Evolutionary conservation across 441 rosid genomes (phyloP).

Genomic region (Pelargonium cotyledonis): DNA sequence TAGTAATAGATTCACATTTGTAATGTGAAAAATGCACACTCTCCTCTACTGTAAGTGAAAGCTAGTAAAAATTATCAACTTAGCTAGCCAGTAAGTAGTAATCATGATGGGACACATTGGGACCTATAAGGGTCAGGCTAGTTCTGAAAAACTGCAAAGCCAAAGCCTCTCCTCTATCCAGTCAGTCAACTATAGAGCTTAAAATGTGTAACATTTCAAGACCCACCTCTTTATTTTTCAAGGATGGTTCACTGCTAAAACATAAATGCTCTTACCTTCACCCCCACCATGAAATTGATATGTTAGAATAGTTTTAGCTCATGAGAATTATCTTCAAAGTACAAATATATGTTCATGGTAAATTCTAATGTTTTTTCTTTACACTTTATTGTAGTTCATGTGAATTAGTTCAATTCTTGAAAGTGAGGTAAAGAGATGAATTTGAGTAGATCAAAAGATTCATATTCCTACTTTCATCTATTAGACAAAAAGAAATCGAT

Average conservation of each 20-base stretch:
- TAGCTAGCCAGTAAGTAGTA: background rate
- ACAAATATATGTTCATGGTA: too few relatives aligned
- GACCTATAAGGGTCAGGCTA: slow-evolving; percentile 9
- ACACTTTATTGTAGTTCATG: too few relatives aligned
- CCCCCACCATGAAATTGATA: background rate
- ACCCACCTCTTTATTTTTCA: slow-evolving; percentile 26
- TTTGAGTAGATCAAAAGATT: too few relatives aligned
- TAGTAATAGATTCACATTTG: background rate
- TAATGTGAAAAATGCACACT: background rate
- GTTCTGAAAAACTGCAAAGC: background rate
- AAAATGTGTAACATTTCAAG: slow-evolving; percentile 16
- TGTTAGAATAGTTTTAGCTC: too few relatives aligned
- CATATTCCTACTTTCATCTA: too few relatives aligned
- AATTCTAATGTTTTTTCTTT: too few relatives aligned
- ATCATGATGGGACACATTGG: slow-evolving; percentile 11
- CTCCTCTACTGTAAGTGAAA: background rate
- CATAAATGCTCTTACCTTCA: slow-evolving; percentile 24
- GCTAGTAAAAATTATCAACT: background rate
- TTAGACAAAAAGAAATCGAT: too few relatives aligned
- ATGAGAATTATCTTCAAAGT: too few relatives aligned
- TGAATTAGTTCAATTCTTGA: too few relatives aligned
- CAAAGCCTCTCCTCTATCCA: background rate
- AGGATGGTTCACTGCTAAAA: slow-evolving; percentile 16
- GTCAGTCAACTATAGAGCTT: slow-evolving; percentile 5
- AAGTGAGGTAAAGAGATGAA: too few relatives aligned